Conservation (phyloP, 192 early-diverging fungal species). For the Helicostylum pulchrum region DNA sequence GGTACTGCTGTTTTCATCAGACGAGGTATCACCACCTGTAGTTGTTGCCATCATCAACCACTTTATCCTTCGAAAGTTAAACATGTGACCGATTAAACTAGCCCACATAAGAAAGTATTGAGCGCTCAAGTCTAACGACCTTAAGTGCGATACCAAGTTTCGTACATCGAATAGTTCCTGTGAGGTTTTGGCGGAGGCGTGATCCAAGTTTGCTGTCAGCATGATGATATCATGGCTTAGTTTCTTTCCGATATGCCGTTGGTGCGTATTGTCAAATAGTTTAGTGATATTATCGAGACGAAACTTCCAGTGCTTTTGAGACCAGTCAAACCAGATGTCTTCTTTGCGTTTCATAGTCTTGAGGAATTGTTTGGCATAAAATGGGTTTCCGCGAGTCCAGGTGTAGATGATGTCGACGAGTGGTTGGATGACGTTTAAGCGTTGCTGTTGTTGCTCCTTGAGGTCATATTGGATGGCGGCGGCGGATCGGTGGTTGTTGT, state of each 20-base stretch:
- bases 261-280: not conserved
- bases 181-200: not conserved
- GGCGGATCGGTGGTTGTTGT: not conserved
- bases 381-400: slow-evolving; percentile 25
- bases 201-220: not conserved
- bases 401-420: slow-evolving; percentile 14
- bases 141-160: slow-evolving; percentile 16
- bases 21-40: not conserved
- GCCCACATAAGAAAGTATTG: slow-evolving; percentile 31
- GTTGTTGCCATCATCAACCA: slow-evolving; percentile 17
- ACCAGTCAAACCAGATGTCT: slow-evolving; percentile 28
- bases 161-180: slow-evolving; percentile 16
- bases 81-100: slow-evolving; percentile 18
- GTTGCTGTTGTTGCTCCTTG: not conserved
- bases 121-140: slow-evolving; percentile 7
- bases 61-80: slow-evolving; percentile 19
- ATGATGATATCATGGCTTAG: not conserved
- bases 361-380: slow-evolving; percentile 24
- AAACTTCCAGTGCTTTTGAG: slow-evolving; percentile 24
- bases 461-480: not conserved
- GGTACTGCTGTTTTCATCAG: not conserved
- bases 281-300: slow-evolving; percentile 13
- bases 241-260: not conserved
- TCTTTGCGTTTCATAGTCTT: slow-evolving; percentile 24
- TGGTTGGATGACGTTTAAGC: not conserved